Evolutionary conservation across 352 stramenopile genomes (phyloP).

Genomic region (Globisporangium megalacanthum): DNA sequence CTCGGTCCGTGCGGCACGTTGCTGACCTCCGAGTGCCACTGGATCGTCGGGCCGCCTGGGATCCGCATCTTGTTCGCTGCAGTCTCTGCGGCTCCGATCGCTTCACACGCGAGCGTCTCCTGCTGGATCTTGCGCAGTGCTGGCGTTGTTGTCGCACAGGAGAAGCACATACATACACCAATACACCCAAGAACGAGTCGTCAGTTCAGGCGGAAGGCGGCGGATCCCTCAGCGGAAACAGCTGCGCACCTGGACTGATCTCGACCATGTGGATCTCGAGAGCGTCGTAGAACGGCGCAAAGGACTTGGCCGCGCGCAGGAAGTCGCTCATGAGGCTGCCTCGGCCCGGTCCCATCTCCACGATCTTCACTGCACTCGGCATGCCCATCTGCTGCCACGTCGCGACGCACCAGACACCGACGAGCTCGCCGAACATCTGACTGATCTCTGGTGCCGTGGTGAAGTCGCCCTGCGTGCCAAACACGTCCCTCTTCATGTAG

Average conservation of each 20-base stretch:
- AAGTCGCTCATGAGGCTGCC: conserved; percentile 94
- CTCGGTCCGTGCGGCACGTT: conserved; percentile 73
- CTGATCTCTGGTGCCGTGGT: conserved; percentile 93
- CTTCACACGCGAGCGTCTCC: conserved; percentile 58
- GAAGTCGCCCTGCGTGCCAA: conserved; percentile 90
- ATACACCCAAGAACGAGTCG: background rate
- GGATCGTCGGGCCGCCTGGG: conserved; percentile 40
- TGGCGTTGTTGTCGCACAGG: background rate
- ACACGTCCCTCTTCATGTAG: conserved; percentile 94
- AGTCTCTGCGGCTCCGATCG: conserved; percentile 23
- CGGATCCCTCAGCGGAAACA: background rate
- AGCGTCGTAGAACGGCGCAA: conserved; percentile 83
- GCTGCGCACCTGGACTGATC: conserved; percentile 63
- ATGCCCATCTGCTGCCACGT: conserved; percentile 88
- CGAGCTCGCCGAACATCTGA: conserved; percentile 92
- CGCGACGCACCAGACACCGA: conserved; percentile 90
- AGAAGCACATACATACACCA: background rate
- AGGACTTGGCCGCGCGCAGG: conserved; percentile 82
- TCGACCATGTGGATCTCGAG: conserved; percentile 91
- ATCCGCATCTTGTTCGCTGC: conserved; percentile 44
- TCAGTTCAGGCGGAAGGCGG: background rate
- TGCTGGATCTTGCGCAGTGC: conserved; percentile 89
- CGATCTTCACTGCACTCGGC: conserved; percentile 70
- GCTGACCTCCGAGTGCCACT: conserved; percentile 87
- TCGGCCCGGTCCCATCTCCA: conserved; percentile 90